These are phyloP conservation scores for Spirogloea muscicola DNA, from an alignment of 139 green algal genomes.

Conservation along the genomic window DNA sequence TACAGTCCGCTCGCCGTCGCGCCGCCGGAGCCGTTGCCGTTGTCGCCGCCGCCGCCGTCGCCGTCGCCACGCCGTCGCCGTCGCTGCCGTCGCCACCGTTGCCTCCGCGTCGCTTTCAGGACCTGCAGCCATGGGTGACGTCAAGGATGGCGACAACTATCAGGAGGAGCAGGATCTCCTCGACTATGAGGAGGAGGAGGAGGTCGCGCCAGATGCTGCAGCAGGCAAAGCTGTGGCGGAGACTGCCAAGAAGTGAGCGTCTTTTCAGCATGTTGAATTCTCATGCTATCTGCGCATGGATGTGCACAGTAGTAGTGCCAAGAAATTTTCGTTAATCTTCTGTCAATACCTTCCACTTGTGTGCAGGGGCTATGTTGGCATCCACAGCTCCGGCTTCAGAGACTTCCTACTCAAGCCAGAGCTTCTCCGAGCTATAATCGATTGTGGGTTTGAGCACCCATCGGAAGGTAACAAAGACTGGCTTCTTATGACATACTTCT, in stretches of 20 bases:
- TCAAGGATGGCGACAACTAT: conserved; percentile 41
- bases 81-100: too few relatives aligned
- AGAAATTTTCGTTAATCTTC: conserved; percentile 45
- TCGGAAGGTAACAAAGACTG: conserved; percentile 94
- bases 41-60: too few relatives aligned
- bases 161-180: conserved; percentile 78
- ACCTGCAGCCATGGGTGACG: conserved; percentile 30
- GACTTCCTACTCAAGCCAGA: conserved; percentile 96
- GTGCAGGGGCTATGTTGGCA: conserved; percentile 90
- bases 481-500: too few relatives aligned
- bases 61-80: too few relatives aligned
- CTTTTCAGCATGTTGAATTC: neutral
- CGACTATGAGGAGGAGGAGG: conserved; percentile 86
- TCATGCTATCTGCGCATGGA: conserved; percentile 21
- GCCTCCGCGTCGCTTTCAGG: too few relatives aligned
- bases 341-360: conserved; percentile 4
- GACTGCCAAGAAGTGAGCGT: conserved; percentile 48
- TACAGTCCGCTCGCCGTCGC: too few relatives aligned
- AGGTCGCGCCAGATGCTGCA: conserved; percentile 53
- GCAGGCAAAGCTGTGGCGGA: conserved; percentile 52
- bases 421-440: conserved; percentile 88
- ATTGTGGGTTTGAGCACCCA: conserved; percentile 98
- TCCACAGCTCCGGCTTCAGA: conserved; percentile 95
- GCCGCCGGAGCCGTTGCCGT: too few relatives aligned
- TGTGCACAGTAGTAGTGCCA: conserved; percentile 47